Evolutionary conservation across 2,329 filamentous ascomycete genomes (phyloP).

Genomic region (Botrytis aclada): DNA sequence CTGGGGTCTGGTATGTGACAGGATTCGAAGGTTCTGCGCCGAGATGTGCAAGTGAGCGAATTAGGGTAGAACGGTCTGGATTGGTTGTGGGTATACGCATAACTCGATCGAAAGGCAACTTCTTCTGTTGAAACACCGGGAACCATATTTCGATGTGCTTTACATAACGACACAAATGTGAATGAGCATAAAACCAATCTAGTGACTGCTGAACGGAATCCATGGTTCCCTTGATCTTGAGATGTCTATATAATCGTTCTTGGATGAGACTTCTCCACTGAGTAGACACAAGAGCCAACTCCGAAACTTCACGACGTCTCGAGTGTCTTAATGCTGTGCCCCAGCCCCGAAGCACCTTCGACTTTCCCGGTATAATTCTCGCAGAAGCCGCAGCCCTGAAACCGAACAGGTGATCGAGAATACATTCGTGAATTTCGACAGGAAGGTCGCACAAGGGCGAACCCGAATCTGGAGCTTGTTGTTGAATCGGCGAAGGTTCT

Average conservation of each 20-base stretch:
- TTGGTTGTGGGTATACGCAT: slow-evolving; percentile 31
- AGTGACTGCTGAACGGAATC: slow-evolving; percentile 59
- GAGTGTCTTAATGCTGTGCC: slow-evolving; percentile 64
- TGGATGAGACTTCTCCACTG: slow-evolving; percentile 69
- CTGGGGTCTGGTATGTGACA: slow-evolving; percentile 56
- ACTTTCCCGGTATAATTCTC: slow-evolving; percentile 53
- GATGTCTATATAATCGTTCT: slow-evolving; percentile 68
- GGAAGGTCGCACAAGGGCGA: slow-evolving; percentile 49
- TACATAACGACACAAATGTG: slow-evolving; percentile 61
- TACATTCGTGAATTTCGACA: slow-evolving; percentile 68
- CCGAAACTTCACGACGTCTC: slow-evolving; percentile 62
- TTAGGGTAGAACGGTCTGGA: slow-evolving; percentile 30
- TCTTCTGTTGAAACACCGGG: slow-evolving; percentile 57
- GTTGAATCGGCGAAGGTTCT: slow-evolving; percentile 10
- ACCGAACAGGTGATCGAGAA: slow-evolving; percentile 69
- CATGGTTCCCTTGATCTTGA: slow-evolving; percentile 70
- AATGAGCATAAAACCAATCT: slow-evolving; percentile 56
- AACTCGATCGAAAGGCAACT: slow-evolving; percentile 30
- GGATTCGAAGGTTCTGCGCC: slow-evolving; percentile 43
- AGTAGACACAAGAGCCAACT: slow-evolving; percentile 59
- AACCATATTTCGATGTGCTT: slow-evolving; percentile 77
- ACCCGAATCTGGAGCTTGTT: background rate
- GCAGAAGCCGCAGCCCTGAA: slow-evolving; percentile 61
- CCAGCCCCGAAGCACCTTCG: slow-evolving; percentile 55
- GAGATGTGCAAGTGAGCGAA: slow-evolving; percentile 40